Base-by-base conservation (phyloP, 192 early-diverging fungal genomes). In the Linnemannia schmuckeri region DNA sequence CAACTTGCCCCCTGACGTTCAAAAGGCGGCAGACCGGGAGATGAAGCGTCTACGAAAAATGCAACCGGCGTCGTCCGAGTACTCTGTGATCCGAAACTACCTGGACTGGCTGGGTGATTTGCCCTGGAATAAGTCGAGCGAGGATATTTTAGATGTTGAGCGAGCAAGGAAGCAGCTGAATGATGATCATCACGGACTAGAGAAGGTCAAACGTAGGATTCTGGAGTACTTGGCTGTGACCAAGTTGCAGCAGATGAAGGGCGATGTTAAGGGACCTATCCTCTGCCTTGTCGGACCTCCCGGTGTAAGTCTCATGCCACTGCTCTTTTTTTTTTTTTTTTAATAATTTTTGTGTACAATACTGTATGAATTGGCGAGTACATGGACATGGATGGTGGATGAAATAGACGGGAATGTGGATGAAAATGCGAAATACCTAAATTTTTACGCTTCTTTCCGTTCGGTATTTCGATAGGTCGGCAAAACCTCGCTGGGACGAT, bases 141-240 rank as follows among this genome's bases (percentile, higher is more conserved):
- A 89, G 12, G 94, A 95, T 74, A 81, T 86, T 4, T 69, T 96
- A 46, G 95, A 96, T 89, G 93, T 97, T 76, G 75, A 78, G 22
- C 87, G 87, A 27, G 94, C 96, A 5, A 85, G 92, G 52, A 46
- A 88, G 40, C 92, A 94, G 77, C 84, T 97, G 46, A 92, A 96
- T 71, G 91, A 92, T 41, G 96, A 97, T 88, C 96, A 97, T 89
- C 94, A 92, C 79, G 96, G 96, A 20, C 89, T 97, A 41, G 93
- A 95, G 22, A 92, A 92, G 55, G 94, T 97, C 72, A 96, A 97
- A 79, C 93, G 89, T 30, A 90, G 96, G 44, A 93, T 97, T 44
- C 80, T 97, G 44, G 96, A 97, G 84, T 96, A 95, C 80, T 83
- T 97, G 9, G 94, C 96, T 22, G 95, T 97, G 8, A 88, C 93